Evolutionary conservation across 2,329 filamentous ascomycete genomes (phyloP).

Genomic region (Eutypella sp.): DNA sequence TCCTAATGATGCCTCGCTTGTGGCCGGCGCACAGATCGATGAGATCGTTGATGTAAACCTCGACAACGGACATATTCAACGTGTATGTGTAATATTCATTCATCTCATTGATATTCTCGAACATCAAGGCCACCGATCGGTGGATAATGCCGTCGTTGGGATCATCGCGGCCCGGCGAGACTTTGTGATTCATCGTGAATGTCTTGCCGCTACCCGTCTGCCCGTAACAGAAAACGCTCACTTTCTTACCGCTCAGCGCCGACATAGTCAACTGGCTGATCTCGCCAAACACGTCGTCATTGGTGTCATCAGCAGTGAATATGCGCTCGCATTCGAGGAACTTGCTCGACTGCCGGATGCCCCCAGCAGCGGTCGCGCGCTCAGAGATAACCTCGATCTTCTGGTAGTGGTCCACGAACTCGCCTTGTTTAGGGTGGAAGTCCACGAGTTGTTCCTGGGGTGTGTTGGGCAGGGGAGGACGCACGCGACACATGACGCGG

Average conservation of each 20-base stretch:
- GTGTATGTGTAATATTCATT: slow-evolving; percentile 82
- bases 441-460: slow-evolving; percentile 60
- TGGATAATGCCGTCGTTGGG: slow-evolving; percentile 85
- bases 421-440: slow-evolving; percentile 54
- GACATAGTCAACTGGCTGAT: slow-evolving; percentile 96
- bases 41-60: slow-evolving; percentile 95
- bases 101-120: slow-evolving; percentile 74
- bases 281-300: slow-evolving; percentile 84
- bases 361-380: background rate
- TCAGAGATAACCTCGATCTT: slow-evolving; percentile 42
- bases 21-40: slow-evolving; percentile 73
- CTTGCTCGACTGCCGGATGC: background rate
- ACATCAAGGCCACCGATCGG: slow-evolving; percentile 84
- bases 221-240: slow-evolving; percentile 97
- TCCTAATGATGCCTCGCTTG: slow-evolving; percentile 33
- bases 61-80: slow-evolving; percentile 90
- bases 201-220: slow-evolving; percentile 97
- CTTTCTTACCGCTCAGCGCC: slow-evolving; percentile 91
- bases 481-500: slow-evolving; percentile 91
- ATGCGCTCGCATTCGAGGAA: slow-evolving; percentile 75
- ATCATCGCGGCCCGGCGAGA: background rate
- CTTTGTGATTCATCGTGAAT: slow-evolving; percentile 70
- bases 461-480: slow-evolving; percentile 57
- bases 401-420: slow-evolving; percentile 51
- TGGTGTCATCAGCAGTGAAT: slow-evolving; percentile 71